Evolutionary conservation across 768 basidiomycete species (phyloP), one percentile per base, ranked within the genome.

Genomic region (Tremella yokohamensis): DNA sequence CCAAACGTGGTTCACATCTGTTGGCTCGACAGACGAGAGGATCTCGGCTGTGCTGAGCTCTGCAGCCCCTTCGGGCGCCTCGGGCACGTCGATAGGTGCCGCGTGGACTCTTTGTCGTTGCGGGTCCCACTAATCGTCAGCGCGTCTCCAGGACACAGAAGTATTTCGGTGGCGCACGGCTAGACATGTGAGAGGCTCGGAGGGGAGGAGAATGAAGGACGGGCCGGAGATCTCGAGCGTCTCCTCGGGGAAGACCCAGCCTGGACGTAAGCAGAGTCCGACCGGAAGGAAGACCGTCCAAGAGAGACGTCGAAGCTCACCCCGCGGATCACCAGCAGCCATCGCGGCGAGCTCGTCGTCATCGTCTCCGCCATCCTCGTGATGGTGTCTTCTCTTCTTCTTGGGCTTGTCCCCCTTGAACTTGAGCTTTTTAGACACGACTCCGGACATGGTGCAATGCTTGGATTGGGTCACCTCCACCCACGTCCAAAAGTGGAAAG

Each of bases 381-480:
- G 62, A 55, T 74, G 73, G 8, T 64, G 58, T 56, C 75, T 55
- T 64, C 74, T 76, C 68, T 74, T 76, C 70, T 76, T 74, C 63
- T 76, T 76, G 19, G 62, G 51, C 60, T 74, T 68, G 29, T 70
- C 74, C 38, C 74, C 74, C 54, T 76, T 76, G 66, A 76, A 76
- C 48, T 72, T 72, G 52, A 76, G 70, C 60, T 76, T 76, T 47
- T 72, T 76, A 13, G 70, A 70, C 15, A 76, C 61, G 24, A 57
- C 39, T 20, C 49, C 56, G 19, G 49, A 40, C 42, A 45, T 45
- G n/a, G 4, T 45, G 11, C 29, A 4, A 34, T 34, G 29, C 29
- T 34, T 6, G 29, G 29, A 34, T 34, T 4, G 6, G 11, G 29
- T 34, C 29, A 34, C 29, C 29, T 34, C 29, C 29, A 34, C 29